Conservation (phyloP, 768 basidiomycete species). For the Leccinum olivaceopallidum region DNA sequence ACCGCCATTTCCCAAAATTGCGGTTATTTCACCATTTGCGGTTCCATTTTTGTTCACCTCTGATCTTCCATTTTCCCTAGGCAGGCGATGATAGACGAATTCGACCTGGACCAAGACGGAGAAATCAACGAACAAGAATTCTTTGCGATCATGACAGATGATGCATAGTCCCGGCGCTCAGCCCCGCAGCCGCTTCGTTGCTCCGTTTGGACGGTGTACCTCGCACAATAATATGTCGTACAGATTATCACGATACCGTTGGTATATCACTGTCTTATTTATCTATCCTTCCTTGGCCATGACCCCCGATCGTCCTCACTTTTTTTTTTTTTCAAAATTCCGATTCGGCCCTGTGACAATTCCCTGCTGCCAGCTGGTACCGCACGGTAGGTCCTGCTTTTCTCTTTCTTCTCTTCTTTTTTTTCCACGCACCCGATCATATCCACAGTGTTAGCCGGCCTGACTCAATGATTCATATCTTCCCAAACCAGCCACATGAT, state of each 20-base stretch:
- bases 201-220: neutral
- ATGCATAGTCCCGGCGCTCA: conserved; percentile 48
- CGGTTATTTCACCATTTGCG: conserved; percentile 11
- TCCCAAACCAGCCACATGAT: conserved; percentile 22
- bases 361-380: neutral
- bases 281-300: conserved; percentile 16
- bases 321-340: neutral
- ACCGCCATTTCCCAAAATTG: conserved; percentile 27
- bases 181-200: neutral
- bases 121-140: conserved; percentile 98
- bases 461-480: conserved; percentile 16
- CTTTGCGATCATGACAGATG: conserved; percentile 96
- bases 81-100: conserved; percentile 99
- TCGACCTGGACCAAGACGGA: conserved; percentile 97
- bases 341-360: neutral
- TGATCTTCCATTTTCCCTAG: conserved; percentile 45
- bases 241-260: conserved; percentile 12
- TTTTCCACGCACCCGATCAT: conserved; percentile 23
- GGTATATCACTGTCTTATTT: conserved; percentile 17
- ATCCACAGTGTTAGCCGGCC: conserved; percentile 1
- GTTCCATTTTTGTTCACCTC: conserved; percentile 34
- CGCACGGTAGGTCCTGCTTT: neutral
- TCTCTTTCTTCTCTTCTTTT: conserved; percentile 2
- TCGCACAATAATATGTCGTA: neutral
- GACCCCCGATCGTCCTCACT: conserved; percentile 21